phyloP scores from a whole-genome alignment of 371 early-diverging fungal genomes.

The Capillidium heterosporum region DNA sequence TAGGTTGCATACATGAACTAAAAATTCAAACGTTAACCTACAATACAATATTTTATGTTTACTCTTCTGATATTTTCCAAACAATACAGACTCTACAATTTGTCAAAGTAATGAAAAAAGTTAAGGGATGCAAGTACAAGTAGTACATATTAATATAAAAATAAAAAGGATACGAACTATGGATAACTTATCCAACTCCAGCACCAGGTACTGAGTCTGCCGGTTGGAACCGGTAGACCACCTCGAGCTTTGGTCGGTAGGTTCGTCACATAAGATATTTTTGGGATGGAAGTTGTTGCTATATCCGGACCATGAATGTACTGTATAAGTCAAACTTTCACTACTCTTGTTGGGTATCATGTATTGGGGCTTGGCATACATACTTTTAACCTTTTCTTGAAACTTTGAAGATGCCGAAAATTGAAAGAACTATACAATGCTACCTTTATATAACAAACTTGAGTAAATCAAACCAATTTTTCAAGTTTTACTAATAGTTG shows the following conservation, averaged over 20 bases:
- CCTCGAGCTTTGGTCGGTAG: constrained; percentile 57
- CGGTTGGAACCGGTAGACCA: constrained; percentile 74
- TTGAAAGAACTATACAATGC: too few species aligned
- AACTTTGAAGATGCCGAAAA: too few species aligned
- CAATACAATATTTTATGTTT: constrained; percentile 5
- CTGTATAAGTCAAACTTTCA: constrained; percentile 19
- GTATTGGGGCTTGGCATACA: too few species aligned
- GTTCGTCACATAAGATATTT: constrained; percentile 53
- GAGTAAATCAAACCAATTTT: too few species aligned
- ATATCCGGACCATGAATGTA: constrained; percentile 48
- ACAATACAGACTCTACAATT: constrained; percentile 57
- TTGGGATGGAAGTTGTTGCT: constrained; percentile 57
- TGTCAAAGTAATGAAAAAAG: not conserved
- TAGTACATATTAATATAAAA: not conserved
- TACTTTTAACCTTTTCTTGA: too few species aligned
- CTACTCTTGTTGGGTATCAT: too few species aligned
- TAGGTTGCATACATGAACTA: constrained; percentile 88
- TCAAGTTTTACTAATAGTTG: too few species aligned
- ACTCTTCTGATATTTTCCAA: constrained; percentile 90
- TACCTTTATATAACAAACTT: too few species aligned
- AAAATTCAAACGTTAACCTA: constrained; percentile 2
- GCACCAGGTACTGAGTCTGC: constrained; percentile 57
- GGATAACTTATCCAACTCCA: constrained; percentile 48
- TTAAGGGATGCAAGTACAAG: too few species aligned
- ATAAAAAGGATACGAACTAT: constrained; percentile 39